Conservation (phyloP, 768 basidiomycete species). For the Tulasnella sp. region DNA sequence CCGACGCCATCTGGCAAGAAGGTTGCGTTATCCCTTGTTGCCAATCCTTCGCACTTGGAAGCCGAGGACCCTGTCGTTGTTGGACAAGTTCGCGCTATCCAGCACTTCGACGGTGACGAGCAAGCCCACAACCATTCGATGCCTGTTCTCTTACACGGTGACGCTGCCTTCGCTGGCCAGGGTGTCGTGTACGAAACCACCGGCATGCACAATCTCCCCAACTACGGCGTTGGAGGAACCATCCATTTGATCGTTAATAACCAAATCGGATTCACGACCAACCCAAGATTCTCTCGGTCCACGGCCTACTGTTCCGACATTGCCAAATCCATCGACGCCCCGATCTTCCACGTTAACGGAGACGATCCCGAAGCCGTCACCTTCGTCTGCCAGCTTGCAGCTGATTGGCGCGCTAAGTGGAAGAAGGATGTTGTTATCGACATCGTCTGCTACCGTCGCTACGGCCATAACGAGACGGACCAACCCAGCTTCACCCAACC, state of each 20-base stretch:
- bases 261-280: slow-evolving; percentile 99
- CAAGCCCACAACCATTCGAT: slow-evolving; percentile 80
- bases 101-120: slow-evolving; percentile 91
- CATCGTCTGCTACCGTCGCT: slow-evolving; percentile 97
- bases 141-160: slow-evolving; percentile 94
- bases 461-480: slow-evolving; percentile 99
- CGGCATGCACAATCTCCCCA: slow-evolving; percentile 94
- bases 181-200: slow-evolving; percentile 99
- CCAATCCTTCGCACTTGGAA: slow-evolving; percentile 98
- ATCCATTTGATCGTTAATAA: slow-evolving; percentile 99
- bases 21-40: slow-evolving; percentile 94
- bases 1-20: slow-evolving; percentile 98
- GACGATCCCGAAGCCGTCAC: slow-evolving; percentile 98
- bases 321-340: slow-evolving; percentile 96
- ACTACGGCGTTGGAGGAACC: slow-evolving; percentile 96
- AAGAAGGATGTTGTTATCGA: slow-evolving; percentile 99
- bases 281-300: slow-evolving; percentile 95
- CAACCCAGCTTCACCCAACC: slow-evolving; percentile 99
- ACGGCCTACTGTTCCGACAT: slow-evolving; percentile 98
- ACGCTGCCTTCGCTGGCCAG: slow-evolving; percentile 98
- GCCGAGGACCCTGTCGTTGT: slow-evolving; percentile 98
- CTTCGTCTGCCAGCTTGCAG: slow-evolving; percentile 97
- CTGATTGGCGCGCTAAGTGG: slow-evolving; percentile 97
- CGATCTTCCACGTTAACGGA: slow-evolving; percentile 99
- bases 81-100: slow-evolving; percentile 96